Conservation (phyloP, 164 flowering plant genomes). For the Litsea cubeba region DNA sequence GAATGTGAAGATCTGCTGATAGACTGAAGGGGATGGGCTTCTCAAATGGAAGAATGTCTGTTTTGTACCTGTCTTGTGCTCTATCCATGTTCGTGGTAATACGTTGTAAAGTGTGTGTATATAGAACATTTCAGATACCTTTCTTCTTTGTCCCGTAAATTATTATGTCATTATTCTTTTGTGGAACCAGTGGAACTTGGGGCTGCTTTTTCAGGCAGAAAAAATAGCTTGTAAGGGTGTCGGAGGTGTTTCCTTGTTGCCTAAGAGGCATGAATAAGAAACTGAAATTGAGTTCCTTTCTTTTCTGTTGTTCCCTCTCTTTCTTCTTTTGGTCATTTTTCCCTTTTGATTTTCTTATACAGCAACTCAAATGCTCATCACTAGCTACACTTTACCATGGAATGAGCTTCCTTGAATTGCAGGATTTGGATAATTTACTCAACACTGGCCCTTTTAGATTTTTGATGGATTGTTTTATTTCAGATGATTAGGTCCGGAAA, state of each 20-base stretch:
- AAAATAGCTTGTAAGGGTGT: neutral
- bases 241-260: neutral
- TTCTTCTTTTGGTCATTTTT: neutral
- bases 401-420: no score
- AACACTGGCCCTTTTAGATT: no score
- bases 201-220: neutral
- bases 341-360: no score
- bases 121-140: neutral
- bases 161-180: neutral
- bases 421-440: no score
- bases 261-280: neutral
- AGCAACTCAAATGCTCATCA: no score
- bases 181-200: neutral
- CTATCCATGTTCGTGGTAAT: neutral
- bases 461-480: no score
- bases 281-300: neutral
- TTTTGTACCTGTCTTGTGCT: neutral
- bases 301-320: neutral
- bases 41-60: neutral
- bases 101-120: slow-evolving; percentile 4
- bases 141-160: neutral
- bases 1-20: slow-evolving; percentile 1
- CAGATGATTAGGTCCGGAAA: no score
- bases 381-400: no score
- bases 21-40: neutral